Evolutionary conservation across 2,329 filamentous ascomycete genomes (phyloP).

Genomic region (Pseudogymnoascus destructans): DNA sequence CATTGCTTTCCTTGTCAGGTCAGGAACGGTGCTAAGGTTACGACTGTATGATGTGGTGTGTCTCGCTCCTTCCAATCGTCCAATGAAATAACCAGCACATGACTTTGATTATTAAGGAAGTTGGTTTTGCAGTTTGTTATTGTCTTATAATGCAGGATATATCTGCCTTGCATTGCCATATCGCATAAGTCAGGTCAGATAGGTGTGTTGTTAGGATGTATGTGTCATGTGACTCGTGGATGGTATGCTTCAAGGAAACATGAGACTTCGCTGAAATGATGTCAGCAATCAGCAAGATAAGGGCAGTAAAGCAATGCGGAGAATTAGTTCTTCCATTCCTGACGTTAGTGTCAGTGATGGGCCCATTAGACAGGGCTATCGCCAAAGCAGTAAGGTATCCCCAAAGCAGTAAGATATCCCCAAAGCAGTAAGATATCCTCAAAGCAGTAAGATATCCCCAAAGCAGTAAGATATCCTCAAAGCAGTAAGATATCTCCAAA

Average conservation of each 20-base stretch:
- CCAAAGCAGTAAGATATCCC: no score
- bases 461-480: no score
- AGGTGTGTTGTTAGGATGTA: not conserved
- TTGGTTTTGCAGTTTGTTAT: not conserved
- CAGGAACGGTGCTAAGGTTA: not conserved
- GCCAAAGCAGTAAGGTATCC: not conserved
- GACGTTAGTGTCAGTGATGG: not conserved
- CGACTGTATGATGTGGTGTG: not conserved
- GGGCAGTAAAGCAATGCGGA: not conserved
- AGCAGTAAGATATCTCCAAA: no score
- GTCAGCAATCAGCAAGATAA: not conserved
- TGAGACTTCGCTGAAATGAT: not conserved
- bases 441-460: no score
- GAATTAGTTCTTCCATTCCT: not conserved
- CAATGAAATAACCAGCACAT: not conserved
- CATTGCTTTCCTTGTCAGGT: not conserved
- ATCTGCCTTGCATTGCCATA: not conserved
- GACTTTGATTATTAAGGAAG: not conserved
- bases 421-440: no score
- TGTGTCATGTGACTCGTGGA: not conserved
- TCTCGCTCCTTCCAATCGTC: not conserved
- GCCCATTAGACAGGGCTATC: not conserved
- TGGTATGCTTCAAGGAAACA: not conserved
- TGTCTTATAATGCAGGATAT: not conserved
- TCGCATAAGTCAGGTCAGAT: not conserved